Evolutionary conservation across 2,329 filamentous ascomycete genomes (phyloP).

Genomic region (Grosmannia serpens): DNA sequence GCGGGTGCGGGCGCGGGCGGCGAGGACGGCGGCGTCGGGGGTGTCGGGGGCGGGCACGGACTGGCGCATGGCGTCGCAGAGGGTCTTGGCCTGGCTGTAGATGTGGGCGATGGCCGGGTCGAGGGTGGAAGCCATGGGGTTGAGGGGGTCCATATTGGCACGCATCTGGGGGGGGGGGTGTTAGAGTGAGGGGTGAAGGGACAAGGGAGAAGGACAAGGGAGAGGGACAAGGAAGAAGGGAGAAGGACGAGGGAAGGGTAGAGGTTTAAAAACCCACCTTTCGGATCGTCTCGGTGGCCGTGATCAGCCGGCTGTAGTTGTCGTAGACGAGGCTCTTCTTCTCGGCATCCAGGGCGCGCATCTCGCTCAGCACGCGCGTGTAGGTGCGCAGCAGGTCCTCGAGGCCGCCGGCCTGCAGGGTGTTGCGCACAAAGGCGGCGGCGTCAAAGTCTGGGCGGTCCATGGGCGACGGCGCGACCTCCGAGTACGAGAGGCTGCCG

Average conservation of each 20-base stretch:
- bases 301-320: slow-evolving; percentile 93
- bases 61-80: slow-evolving; percentile 38
- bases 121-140: slow-evolving; percentile 61
- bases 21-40: slow-evolving; percentile 22
- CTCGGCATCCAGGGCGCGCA: slow-evolving; percentile 83
- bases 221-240: not conserved
- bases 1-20: slow-evolving; percentile 29
- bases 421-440: slow-evolving; percentile 50
- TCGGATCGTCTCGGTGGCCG: slow-evolving; percentile 91
- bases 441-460: slow-evolving; percentile 64
- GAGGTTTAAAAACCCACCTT: slow-evolving; percentile 39
- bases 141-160: slow-evolving; percentile 67
- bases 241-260: not conserved
- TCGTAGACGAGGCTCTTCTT: slow-evolving; percentile 96
- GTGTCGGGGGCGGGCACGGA: slow-evolving; percentile 35
- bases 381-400: slow-evolving; percentile 61
- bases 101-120: slow-evolving; percentile 66
- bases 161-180: slow-evolving; percentile 47
- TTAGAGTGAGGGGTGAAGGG: not conserved
- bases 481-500: slow-evolving; percentile 24
- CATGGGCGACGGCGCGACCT: slow-evolving; percentile 57
- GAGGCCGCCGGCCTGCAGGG: slow-evolving; percentile 52
- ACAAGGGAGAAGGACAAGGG: not conserved
- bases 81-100: slow-evolving; percentile 47
- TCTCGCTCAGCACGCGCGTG: slow-evolving; percentile 64